Conservation (phyloP, 2,329 filamentous ascomycete species). For the Scytalidium sp. region DNA sequence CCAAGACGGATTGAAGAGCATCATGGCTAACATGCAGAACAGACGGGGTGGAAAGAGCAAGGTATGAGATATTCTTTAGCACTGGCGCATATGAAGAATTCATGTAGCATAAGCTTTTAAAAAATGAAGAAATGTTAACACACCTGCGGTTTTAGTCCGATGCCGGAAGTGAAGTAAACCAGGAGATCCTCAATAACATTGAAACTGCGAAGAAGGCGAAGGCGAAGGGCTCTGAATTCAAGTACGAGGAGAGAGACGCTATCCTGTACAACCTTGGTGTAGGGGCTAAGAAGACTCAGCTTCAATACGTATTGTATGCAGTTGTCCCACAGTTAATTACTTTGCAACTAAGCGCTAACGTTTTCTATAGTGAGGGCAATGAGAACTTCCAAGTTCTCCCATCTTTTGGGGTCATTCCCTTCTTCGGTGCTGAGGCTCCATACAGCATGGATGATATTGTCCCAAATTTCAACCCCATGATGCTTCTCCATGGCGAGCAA, state of each 20-base stretch:
- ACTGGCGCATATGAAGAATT: conserved; percentile 18
- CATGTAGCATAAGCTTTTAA: conserved; percentile 6
- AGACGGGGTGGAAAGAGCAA: conserved; percentile 52
- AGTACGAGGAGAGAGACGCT: conserved; percentile 80
- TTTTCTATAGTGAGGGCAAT: conserved; percentile 62
- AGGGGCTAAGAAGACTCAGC: conserved; percentile 85
- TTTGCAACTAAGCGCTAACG: not conserved
- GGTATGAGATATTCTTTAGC: conserved; percentile 47
- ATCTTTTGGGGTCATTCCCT: conserved; percentile 95
- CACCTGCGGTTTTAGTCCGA: conserved; percentile 16
- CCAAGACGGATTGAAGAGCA: conserved; percentile 73
- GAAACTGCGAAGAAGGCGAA: conserved; percentile 71
- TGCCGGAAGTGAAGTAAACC: conserved; percentile 39
- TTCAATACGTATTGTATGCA: conserved; percentile 74
- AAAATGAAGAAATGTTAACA: conserved; percentile 22
- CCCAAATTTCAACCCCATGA: conserved; percentile 97
- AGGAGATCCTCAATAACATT: conserved; percentile 72
- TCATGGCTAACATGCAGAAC: conserved; percentile 83
- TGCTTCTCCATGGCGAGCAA: conserved; percentile 98
- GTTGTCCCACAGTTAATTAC: not conserved
- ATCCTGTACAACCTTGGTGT: conserved; percentile 96
- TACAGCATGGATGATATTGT: conserved; percentile 81
- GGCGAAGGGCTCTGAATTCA: conserved; percentile 71
- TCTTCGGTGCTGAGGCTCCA: conserved; percentile 78
- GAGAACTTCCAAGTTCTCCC: conserved; percentile 93